phyloP scores from a whole-genome alignment of 1,284 basidiomycete genomes.

The Malassezia sympodialis region DNA sequence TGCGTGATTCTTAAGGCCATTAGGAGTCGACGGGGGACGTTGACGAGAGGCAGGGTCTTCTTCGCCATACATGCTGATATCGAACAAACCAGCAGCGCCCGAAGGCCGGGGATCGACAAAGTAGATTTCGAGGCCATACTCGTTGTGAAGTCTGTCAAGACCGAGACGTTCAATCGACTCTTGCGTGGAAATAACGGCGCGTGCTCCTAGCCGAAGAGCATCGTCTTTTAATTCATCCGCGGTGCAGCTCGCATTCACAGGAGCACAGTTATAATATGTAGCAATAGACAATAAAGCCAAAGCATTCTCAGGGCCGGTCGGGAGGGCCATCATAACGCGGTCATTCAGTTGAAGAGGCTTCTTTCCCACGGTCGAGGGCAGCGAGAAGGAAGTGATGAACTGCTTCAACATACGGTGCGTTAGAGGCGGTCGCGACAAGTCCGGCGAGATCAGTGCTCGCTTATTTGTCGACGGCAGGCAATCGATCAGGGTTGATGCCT shows the following conservation, averaged over 20 bases:
- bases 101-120: slow-evolving; percentile 36
- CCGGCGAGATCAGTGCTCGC: slow-evolving; percentile 45
- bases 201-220: slow-evolving; percentile 42
- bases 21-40: slow-evolving; percentile 29
- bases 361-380: slow-evolving; percentile 25
- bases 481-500: slow-evolving; percentile 36
- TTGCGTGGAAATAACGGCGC: slow-evolving; percentile 42
- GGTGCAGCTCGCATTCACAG: slow-evolving; percentile 45
- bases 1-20: slow-evolving; percentile 40
- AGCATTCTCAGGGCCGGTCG: slow-evolving; percentile 45
- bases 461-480: slow-evolving; percentile 37
- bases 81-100: slow-evolving; percentile 44
- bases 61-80: slow-evolving; percentile 33
- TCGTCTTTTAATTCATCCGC: slow-evolving; percentile 46
- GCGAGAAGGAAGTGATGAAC: slow-evolving; percentile 36
- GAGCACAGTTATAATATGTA: slow-evolving; percentile 45
- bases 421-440: slow-evolving; percentile 38
- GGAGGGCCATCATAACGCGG: slow-evolving; percentile 47
- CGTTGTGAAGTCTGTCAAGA: slow-evolving; percentile 26
- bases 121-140: slow-evolving; percentile 45
- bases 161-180: slow-evolving; percentile 42
- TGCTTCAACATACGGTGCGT: slow-evolving; percentile 40
- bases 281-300: slow-evolving; percentile 41
- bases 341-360: slow-evolving; percentile 38
- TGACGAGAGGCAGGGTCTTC: slow-evolving; percentile 18